Evolutionary conservation across 495 filamentous ascomycete genomes (phyloP), one percentile per base, ranked within the genome.

Genomic region (Elasticomyces elasticus): DNA sequence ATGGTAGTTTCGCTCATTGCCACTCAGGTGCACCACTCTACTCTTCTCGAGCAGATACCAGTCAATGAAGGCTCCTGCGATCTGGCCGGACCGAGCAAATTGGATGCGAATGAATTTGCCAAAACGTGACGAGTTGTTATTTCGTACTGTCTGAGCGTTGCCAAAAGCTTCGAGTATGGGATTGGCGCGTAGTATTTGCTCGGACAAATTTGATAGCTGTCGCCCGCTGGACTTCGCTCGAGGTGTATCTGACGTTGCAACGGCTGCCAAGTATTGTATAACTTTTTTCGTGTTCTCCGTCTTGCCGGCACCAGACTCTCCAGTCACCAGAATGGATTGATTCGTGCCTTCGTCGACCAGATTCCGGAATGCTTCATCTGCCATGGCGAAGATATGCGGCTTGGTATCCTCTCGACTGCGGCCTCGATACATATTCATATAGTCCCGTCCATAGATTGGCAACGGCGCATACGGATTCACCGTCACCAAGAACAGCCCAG

Each of bases 241-340:
- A 3, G 84, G 78, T 4, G 83, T 84, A 49, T 94, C 87, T 0
- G 87, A 82, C 22, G 85, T 84, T 4, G 94, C 94, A 33, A 97
- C 91, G 13, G 90, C 90, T 20, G 94, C 94, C 43, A 99, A 79
- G 67, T 96, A 99, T 58, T 99, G 94, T 50, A 99, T 99, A 46
- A 99, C 94, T 69, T 99, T 99, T 65, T 99, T 99, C 1, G 94
- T 99, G 60, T 99, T 99, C 66, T 99, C 94, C 0, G 94, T 99
- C 71, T 99, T 99, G 58, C 94, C 94, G 25, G 94, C 94, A 58
- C 94, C 94, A 20, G 94, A 99, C 71, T 99, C 94, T 67, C 94
- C 94, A 27, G 94, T 99, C 5, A 99, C 94, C 31, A 99, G 75
- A 63, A 99, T 97, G 64, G 90, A 95, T 67, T 99, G 94, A 62